Evolutionary conservation across 345 rosid species (phyloP), one percentile per base, ranked within the genome.

Genomic region (Syzygium grande): DNA sequence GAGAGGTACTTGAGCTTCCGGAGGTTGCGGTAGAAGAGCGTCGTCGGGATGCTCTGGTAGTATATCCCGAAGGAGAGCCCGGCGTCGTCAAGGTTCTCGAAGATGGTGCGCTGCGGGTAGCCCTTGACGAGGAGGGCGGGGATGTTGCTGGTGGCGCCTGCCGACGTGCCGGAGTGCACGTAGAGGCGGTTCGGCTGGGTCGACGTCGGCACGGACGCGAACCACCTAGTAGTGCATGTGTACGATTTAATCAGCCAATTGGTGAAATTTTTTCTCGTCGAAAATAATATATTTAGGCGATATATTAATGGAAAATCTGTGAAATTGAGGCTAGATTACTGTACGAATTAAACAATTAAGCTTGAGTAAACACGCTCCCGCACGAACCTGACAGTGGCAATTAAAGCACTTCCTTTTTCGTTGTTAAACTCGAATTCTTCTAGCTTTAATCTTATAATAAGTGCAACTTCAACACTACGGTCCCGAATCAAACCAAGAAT

Each of bases 41-140:
- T 93, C 3, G 99, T 95, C 21, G 99, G 99, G 68, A 97, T 95
- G 77, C 95, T 95, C 93, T 97, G 99, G 88, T 29, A 97, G 94
- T 95, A 97, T 85, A 97, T 95, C 65, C 96, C 94, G 92, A 95
- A 95, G 27, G 95, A 89, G 56, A 95, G 86, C 52, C 92, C 94
- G 79, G 91, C 90, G 17, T 89, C 93, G 3, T 92, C 89, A 2
- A 97, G 90, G 89, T 94, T 95, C 78, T 97, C 95, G 85, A 97
- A 96, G 9, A 97, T 96, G 7, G 99, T 97, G 84, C 95, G 90
- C 77, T 95, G 99, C 3, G 97, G 95, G 92, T 94, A 97, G 14
- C 99, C 99, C 85, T 87, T 91, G 3, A 87, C 87, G 22, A 97
- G 99, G 84, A 85, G 27, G 5, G 89, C 84, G 84, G 95, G 92